Conservation (phyloP, 23 red algal species). For the Gracilaria domingensis region DNA sequence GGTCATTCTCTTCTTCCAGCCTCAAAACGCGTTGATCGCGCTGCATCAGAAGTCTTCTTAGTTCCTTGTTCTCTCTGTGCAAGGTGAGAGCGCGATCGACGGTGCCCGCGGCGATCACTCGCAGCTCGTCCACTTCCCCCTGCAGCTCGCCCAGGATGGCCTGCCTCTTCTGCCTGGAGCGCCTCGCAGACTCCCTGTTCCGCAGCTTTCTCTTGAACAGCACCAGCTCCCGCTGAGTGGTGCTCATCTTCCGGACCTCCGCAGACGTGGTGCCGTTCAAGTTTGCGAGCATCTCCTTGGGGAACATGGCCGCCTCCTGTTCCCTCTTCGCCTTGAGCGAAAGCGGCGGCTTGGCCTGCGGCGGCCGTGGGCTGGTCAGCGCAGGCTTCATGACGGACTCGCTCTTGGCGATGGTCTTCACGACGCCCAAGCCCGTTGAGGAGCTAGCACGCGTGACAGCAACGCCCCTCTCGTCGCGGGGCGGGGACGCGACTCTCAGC, state of each 20-base stretch:
- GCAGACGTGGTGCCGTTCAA: conserved; percentile 79
- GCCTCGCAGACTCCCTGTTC: conserved; percentile 69
- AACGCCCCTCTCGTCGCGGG: neutral
- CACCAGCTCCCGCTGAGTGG: conserved; percentile 67
- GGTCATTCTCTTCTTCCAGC: conserved; percentile 4
- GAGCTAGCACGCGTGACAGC: neutral
- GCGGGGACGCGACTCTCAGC: neutral
- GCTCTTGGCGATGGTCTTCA: neutral
- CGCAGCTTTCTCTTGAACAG: conserved; percentile 83
- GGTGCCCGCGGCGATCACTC: neutral
- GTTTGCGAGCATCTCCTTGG: conserved; percentile 41
- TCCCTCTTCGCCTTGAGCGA: conserved; percentile 58
- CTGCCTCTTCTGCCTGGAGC: conserved; percentile 60
- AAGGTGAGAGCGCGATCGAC: conserved; percentile 10
- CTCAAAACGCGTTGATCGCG: neutral
- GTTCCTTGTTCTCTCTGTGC: conserved; percentile 32
- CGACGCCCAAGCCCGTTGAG: neutral
- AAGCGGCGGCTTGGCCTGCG: neutral
- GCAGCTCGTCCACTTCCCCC: conserved; percentile 62
- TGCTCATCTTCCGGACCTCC: conserved; percentile 73
- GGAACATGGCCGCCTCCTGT: conserved; percentile 50
- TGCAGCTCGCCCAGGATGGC: conserved; percentile 49
- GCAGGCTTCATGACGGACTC: neutral
- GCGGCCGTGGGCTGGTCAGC: neutral
- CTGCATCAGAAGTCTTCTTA: neutral